Conservation (phyloP, 805 yeast genomes). For the Metschnikowia peoriensis region DNA sequence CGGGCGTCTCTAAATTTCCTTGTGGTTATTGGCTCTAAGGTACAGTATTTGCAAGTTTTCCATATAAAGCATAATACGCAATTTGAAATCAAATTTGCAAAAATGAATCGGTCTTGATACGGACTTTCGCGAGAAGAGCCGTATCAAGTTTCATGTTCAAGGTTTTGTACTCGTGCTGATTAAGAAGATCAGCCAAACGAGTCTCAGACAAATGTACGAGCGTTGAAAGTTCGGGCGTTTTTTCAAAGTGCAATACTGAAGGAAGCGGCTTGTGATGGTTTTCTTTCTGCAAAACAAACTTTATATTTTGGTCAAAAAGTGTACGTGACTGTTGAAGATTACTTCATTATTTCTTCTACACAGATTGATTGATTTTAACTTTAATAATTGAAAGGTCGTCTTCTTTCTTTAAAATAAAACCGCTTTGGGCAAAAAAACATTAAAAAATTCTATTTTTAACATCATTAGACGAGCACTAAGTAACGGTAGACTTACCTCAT, state of each 20-base stretch:
- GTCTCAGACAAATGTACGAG: constrained; percentile 57
- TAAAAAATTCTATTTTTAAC: no score
- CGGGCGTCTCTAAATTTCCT: constrained; percentile 66
- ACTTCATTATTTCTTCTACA: no score
- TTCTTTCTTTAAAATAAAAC: no score
- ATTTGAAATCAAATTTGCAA: constrained; percentile 53
- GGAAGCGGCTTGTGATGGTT: constrained; percentile 36
- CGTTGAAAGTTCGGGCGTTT: constrained; percentile 46
- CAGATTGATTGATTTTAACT: no score
- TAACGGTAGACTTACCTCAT: no score
- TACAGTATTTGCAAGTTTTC: constrained; percentile 45
- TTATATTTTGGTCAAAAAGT: constrained; percentile 40
- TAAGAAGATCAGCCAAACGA: constrained; percentile 54
- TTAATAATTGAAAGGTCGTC: no score
- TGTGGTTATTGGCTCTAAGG: constrained; percentile 63
- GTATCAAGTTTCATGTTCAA: constrained; percentile 35
- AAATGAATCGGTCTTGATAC: constrained; percentile 48
- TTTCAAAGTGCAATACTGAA: constrained; percentile 30
- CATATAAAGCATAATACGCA: constrained; percentile 54
- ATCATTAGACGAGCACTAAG: no score
- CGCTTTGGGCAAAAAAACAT: no score
- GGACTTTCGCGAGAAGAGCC: constrained; percentile 37
- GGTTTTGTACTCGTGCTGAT: constrained; percentile 55
- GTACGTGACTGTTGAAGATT: no score
- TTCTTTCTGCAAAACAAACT: constrained; percentile 38